Evolutionary conservation across 164 flowering plant genomes (phyloP).

Genomic region (Stephania japonica): DNA sequence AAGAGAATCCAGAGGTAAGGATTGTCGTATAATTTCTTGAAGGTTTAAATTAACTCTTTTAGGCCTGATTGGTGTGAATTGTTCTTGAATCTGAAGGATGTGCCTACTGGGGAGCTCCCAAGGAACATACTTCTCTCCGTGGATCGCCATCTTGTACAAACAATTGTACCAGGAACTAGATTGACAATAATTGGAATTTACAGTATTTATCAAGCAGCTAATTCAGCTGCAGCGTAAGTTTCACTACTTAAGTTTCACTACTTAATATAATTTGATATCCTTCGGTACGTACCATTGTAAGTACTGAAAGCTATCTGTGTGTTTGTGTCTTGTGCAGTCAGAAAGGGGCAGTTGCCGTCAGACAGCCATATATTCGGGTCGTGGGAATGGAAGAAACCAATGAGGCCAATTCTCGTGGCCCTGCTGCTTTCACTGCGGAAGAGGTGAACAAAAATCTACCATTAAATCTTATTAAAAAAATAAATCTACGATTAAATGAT

Average conservation of each 20-base stretch:
- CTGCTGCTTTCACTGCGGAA: slow-evolving; percentile 64
- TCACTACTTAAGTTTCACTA: slow-evolving; percentile 7
- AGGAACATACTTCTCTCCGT: slow-evolving; percentile 90
- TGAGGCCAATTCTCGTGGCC: slow-evolving; percentile 71
- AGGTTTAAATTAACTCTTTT: not conserved
- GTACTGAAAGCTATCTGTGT: slow-evolving; percentile 1
- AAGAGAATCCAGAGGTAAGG: slow-evolving; percentile 95
- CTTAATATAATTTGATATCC: not conserved
- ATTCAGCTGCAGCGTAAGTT: slow-evolving; percentile 67
- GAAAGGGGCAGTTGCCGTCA: slow-evolving; percentile 92
- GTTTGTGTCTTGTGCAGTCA: slow-evolving; percentile 50
- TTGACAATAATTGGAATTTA: slow-evolving; percentile 93
- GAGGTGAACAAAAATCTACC: slow-evolving; percentile 42
- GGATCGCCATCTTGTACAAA: slow-evolving; percentile 95
- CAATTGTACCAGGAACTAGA: slow-evolving; percentile 93
- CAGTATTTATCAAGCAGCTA: slow-evolving; percentile 86
- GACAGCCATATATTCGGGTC: slow-evolving; percentile 97
- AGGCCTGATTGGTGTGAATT: not conserved
- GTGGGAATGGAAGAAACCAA: slow-evolving; percentile 85
- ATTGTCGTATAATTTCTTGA: not conserved
- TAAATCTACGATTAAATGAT: not conserved
- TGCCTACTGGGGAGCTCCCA: slow-evolving; percentile 98
- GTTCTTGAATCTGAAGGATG: slow-evolving; percentile 56
- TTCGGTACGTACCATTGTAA: not conserved
- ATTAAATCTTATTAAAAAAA: not conserved